These are phyloP conservation scores for Colletotrichum incanum DNA, from an alignment of 2,329 filamentous ascomycete species.

Conservation along the genomic window DNA sequence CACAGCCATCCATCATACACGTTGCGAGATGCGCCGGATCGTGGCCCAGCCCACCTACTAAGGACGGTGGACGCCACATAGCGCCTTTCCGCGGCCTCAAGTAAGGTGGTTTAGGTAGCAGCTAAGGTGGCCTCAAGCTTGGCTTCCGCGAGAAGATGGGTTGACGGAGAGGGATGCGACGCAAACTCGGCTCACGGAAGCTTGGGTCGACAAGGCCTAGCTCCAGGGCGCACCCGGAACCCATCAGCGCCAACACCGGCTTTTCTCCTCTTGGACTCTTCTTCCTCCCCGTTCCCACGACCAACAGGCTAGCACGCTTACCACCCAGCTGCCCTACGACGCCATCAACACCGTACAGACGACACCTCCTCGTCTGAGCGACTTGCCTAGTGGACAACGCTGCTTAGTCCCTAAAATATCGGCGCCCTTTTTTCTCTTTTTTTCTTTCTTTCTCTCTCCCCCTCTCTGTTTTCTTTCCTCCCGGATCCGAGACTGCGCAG, in stretches of 20 bases:
- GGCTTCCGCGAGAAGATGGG: slow-evolving; percentile 41
- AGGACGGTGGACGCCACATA: slow-evolving; percentile 31
- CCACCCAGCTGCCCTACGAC: slow-evolving; percentile 19
- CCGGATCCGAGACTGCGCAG: slow-evolving; percentile 26
- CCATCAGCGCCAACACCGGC: slow-evolving; percentile 7
- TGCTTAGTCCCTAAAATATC: background rate
- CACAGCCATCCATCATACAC: slow-evolving; percentile 30
- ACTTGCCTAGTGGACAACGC: slow-evolving; percentile 11
- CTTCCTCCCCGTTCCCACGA: slow-evolving; percentile 1
- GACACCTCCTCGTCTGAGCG: slow-evolving; percentile 16
- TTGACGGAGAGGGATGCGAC: slow-evolving; percentile 42
- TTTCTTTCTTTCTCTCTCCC: too few relatives aligned
- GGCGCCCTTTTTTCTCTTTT: background rate
- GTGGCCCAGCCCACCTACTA: slow-evolving; percentile 17
- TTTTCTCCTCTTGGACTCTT: slow-evolving; percentile 2
- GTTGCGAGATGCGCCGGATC: slow-evolving; percentile 25
- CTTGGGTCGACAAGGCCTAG: slow-evolving; percentile 38
- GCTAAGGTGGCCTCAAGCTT: slow-evolving; percentile 38
- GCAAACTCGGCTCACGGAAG: slow-evolving; percentile 37
- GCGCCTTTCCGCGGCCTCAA: slow-evolving; percentile 34
- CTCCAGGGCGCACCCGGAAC: slow-evolving; percentile 32
- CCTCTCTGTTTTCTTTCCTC: background rate
- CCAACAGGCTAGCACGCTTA: background rate
- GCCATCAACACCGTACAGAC: slow-evolving; percentile 8
- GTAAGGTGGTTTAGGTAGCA: slow-evolving; percentile 40